phyloP scores from a whole-genome alignment of 495 filamentous ascomycete genomes.

The Hypoxylon fragiforme region DNA sequence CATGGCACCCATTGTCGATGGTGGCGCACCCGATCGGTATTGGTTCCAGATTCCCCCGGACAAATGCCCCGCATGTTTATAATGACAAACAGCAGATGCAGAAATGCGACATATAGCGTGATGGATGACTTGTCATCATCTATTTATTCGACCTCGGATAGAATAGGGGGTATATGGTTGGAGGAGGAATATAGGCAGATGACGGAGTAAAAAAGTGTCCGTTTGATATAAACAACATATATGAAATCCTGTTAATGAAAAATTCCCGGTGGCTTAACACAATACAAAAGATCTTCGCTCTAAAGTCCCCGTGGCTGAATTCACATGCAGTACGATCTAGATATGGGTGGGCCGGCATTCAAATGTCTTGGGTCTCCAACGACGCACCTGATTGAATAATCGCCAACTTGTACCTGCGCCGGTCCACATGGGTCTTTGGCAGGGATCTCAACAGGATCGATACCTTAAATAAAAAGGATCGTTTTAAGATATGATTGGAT shows the following conservation, averaged over 20 bases:
- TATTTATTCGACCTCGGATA: conserved; percentile 5
- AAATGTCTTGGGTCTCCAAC: conserved; percentile 25
- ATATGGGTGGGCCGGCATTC: conserved; percentile 19
- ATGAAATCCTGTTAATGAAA: conserved; percentile 2
- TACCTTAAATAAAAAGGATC: conserved; percentile 15
- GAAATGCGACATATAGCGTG: conserved; percentile 7
- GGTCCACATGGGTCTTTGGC: conserved; percentile 27
- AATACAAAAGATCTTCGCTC: conserved; percentile 2
- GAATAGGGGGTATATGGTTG: conserved; percentile 1
- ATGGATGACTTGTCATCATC: conserved; percentile 12
- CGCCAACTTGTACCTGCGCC: conserved; percentile 30
- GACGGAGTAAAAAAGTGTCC: conserved; percentile 4
- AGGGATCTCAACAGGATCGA: too few species aligned
- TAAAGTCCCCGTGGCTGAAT: conserved; percentile 26
- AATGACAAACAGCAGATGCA: conserved; percentile 10
- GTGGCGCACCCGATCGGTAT: conserved; percentile 29
- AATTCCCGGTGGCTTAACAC: not conserved
- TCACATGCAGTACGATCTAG: conserved; percentile 32
- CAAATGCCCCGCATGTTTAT: conserved; percentile 27
- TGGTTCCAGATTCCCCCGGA: conserved; percentile 31
- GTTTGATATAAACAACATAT: conserved; percentile 19
- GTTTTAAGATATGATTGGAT: conserved; percentile 19
- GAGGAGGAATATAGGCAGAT: conserved; percentile 28
- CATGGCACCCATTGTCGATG: conserved; percentile 24
- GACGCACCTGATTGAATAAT: conserved; percentile 27